Conservation (phyloP, 495 filamentous ascomycete species). For the Penicillium verhagenii region DNA sequence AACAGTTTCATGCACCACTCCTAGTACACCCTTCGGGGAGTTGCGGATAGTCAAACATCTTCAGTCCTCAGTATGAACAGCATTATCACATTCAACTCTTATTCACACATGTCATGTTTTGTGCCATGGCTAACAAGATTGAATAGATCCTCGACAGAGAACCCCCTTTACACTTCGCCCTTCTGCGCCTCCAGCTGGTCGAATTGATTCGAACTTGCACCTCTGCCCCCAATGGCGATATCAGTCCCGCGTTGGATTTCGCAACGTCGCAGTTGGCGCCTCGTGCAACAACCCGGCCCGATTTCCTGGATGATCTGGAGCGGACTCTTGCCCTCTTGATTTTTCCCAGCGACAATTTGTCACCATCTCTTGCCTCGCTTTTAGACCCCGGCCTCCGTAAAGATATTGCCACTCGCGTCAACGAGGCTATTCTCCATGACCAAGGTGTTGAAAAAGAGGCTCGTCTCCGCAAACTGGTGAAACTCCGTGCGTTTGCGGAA, state of each 20-base stretch:
- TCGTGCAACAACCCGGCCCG: conserved; percentile 74
- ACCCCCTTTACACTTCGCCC: conserved; percentile 81
- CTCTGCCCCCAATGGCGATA: conserved; percentile 63
- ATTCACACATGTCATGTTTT: conserved; percentile 12
- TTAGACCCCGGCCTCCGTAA: conserved; percentile 79
- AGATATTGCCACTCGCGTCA: conserved; percentile 78
- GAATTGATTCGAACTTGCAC: conserved; percentile 84
- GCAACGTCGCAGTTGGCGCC: conserved; percentile 84
- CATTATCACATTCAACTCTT: conserved; percentile 18
- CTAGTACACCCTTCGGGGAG: conserved; percentile 69
- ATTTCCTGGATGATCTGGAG: conserved; percentile 86
- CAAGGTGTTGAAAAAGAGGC: conserved; percentile 74
- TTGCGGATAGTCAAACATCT: conserved; percentile 95
- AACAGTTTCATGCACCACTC: conserved; percentile 99
- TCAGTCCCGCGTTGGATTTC: conserved; percentile 80
- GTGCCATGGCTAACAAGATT: conserved; percentile 31
- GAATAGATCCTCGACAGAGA: conserved; percentile 83
- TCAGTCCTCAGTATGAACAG: conserved; percentile 95
- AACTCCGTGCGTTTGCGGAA: conserved; percentile 84
- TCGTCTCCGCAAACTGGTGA: conserved; percentile 73
- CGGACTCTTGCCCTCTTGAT: conserved; percentile 89
- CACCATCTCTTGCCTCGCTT: conserved; percentile 70
- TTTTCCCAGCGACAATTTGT: conserved; percentile 74
- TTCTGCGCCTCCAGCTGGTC: conserved; percentile 87
- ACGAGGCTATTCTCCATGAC: conserved; percentile 76